Percentiles rank a stretch among this genome's conserved stretches.
These are phyloP conservation scores for Adiantum capillusveneris DNA, from an alignment of 75 land plant genomes.

Conservation along the genomic window DNA sequence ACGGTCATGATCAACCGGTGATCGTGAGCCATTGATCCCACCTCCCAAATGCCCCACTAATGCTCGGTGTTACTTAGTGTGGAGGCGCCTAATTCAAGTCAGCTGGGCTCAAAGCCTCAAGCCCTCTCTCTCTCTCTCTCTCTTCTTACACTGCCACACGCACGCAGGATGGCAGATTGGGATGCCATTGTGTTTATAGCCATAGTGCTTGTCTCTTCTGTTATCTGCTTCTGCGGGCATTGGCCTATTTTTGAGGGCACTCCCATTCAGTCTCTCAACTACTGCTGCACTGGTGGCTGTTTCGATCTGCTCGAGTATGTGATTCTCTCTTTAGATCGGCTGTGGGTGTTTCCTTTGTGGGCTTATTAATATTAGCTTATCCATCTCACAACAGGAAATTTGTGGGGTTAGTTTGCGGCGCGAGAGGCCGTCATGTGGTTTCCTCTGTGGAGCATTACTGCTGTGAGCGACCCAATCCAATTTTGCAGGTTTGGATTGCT, in stretches of 20 bases:
- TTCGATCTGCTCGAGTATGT: conserved; percentile 65
- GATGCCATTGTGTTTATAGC: not conserved
- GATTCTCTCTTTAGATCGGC: not conserved
- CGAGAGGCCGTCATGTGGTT: conserved; percentile 45
- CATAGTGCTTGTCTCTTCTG: not conserved
- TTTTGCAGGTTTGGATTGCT: conserved; percentile 55
- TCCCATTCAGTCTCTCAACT: conserved; percentile 44
- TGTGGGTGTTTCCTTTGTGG: not conserved
- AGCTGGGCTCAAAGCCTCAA: too few relatives aligned
- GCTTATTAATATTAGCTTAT: too few relatives aligned
- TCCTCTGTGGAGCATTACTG: conserved; percentile 60
- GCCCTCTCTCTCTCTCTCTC: too few relatives aligned
- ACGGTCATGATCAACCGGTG: too few relatives aligned
- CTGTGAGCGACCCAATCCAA: conserved; percentile 87
- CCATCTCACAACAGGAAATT: conserved; percentile 39
- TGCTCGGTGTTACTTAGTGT: too few relatives aligned
- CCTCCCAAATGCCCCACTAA: too few relatives aligned
- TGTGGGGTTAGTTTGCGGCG: conserved; percentile 41
- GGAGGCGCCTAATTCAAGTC: too few relatives aligned
- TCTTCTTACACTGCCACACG: too few relatives aligned
- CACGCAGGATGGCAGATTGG: too few relatives aligned
- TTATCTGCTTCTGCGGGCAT: conserved; percentile 73
- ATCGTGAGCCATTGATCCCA: too few relatives aligned
- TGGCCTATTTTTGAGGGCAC: conserved; percentile 91
- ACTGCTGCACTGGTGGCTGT: conserved; percentile 65